Evolutionary conservation across 495 filamentous ascomycete species (phyloP).

Genomic region (Penicillium dipodomyicola): DNA sequence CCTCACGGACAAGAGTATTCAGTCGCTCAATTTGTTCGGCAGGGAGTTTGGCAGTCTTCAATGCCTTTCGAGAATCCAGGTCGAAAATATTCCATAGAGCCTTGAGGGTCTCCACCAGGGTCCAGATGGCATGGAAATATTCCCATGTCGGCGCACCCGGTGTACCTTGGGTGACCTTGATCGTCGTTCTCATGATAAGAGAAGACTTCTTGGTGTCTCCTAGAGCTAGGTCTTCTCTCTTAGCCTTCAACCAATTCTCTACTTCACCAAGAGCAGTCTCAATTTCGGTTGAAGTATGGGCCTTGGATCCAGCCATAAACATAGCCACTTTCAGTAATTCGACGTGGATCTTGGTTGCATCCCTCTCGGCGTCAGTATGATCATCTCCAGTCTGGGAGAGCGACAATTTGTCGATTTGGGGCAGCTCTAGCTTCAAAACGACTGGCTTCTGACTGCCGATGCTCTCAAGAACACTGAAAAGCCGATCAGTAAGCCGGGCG

Average conservation of each 20-base stretch:
- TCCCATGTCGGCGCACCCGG: constrained; percentile 42
- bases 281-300: constrained; percentile 30
- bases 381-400: constrained; percentile 28
- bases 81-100: constrained; percentile 33
- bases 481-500: constrained; percentile 34
- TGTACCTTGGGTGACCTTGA: constrained; percentile 23
- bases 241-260: constrained; percentile 37
- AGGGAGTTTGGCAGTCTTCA: constrained; percentile 35
- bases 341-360: constrained; percentile 31
- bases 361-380: constrained; percentile 37
- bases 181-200: constrained; percentile 26
- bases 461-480: constrained; percentile 35
- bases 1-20: constrained; percentile 24
- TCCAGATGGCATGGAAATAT: constrained; percentile 39
- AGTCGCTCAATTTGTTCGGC: constrained; percentile 36
- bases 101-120: constrained; percentile 42
- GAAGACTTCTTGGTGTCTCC: constrained; percentile 23
- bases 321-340: constrained; percentile 35
- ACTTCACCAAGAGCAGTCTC: constrained; percentile 32
- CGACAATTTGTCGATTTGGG: constrained; percentile 28
- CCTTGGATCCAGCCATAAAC: constrained; percentile 40
- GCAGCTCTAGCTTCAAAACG: constrained; percentile 26
- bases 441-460: constrained; percentile 38
- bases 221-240: constrained; percentile 26
- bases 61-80: constrained; percentile 32